Evolutionary conservation across 257 asterid species (phyloP).

Genomic region (Mentha longifolia): DNA sequence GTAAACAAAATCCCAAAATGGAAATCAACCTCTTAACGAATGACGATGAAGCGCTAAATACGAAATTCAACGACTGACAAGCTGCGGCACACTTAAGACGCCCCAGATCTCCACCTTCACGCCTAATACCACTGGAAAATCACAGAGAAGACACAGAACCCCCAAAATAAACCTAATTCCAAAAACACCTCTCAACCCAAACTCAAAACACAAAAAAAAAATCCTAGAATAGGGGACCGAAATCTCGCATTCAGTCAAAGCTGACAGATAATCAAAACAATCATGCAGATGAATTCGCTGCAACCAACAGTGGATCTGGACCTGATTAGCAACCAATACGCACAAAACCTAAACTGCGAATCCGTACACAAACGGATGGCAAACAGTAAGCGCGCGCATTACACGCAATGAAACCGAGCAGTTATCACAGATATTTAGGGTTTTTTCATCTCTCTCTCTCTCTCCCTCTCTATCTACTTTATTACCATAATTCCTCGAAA

Average conservation of each 20-base stretch:
- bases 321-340: conserved; percentile 30
- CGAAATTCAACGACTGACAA: conserved; percentile 34
- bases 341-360: background rate
- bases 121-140: conserved; percentile 24
- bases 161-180: conserved; percentile 40
- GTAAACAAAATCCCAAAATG: conserved; percentile 22
- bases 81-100: conserved; percentile 30
- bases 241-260: conserved; percentile 34
- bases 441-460: conserved; percentile 29
- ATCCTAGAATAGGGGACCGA: conserved; percentile 12
- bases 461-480: conserved; percentile 22
- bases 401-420: conserved; percentile 27
- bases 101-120: conserved; percentile 38
- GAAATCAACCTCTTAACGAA: conserved; percentile 28
- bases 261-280: conserved; percentile 28
- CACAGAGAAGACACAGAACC: conserved; percentile 9
- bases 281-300: conserved; percentile 37
- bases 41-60: conserved; percentile 18
- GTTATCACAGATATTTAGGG: conserved; percentile 32
- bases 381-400: conserved; percentile 35
- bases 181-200: conserved; percentile 6
- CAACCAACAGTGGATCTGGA: conserved; percentile 59
- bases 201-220: conserved; percentile 19
- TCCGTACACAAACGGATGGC: conserved; percentile 18
- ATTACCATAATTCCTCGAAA: background rate